Conservation (phyloP, 257 asterid species). For the Ajuga chamaepitys region DNA sequence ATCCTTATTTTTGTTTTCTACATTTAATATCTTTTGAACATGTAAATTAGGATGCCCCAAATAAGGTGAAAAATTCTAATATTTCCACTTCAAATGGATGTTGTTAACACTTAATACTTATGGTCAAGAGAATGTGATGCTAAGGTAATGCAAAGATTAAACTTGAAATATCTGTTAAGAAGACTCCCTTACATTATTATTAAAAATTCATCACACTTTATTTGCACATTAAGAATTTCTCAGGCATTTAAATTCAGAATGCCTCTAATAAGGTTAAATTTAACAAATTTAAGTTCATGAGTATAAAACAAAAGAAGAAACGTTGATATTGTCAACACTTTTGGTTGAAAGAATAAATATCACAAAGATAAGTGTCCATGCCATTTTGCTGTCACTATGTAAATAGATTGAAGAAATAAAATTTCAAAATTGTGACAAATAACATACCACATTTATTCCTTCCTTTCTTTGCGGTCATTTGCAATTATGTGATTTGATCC, state of each 20-base stretch:
- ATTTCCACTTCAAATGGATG: background rate
- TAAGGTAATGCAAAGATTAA: background rate
- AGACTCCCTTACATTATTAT: background rate
- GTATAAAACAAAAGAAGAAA: background rate
- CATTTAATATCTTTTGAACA: no score
- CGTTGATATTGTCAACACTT: no score
- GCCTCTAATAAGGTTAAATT: background rate
- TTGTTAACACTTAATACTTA: no score
- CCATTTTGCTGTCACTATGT: constrained; percentile 1
- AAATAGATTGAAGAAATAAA: background rate
- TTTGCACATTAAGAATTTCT: background rate
- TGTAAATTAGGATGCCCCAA: no score
- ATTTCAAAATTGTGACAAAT: no score
- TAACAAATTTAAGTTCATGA: background rate
- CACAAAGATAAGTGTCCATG: background rate
- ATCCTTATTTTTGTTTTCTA: no score
- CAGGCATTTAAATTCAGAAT: background rate
- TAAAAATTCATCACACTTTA: background rate
- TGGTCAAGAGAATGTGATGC: no score
- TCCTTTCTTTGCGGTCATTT: no score
- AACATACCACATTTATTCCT: no score
- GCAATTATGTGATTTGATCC: no score
- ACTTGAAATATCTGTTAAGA: background rate
- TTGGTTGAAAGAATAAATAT: background rate
- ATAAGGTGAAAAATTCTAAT: no score